These are phyloP conservation scores for Termitomyces sp. DNA, from an alignment of 768 basidiomycete genomes.

Conservation along the genomic window DNA sequence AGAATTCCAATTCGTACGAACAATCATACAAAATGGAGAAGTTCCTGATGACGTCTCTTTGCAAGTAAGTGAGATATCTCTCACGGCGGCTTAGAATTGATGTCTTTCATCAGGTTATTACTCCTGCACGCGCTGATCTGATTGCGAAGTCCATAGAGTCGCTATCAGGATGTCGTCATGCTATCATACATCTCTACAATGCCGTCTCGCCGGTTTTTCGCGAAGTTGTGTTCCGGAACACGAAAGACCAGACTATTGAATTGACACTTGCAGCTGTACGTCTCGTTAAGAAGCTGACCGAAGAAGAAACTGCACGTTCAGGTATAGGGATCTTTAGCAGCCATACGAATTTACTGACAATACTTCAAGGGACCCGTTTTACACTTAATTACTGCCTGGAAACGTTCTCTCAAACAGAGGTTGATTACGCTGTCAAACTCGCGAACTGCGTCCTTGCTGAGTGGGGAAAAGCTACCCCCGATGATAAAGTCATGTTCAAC, in stretches of 20 bases:
- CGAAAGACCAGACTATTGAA: conserved; percentile 66
- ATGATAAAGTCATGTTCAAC: conserved; percentile 77
- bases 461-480: conserved; percentile 61
- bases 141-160: conserved; percentile 68
- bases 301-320: conserved; percentile 58
- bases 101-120: conserved; percentile 50
- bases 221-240: conserved; percentile 73
- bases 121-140: conserved; percentile 74
- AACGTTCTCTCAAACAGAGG: conserved; percentile 81
- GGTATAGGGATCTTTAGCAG: conserved; percentile 23
- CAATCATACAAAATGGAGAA: conserved; percentile 56
- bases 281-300: conserved; percentile 60
- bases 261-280: conserved; percentile 69
- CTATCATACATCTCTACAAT: conserved; percentile 87
- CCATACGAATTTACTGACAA: not conserved
- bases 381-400: conserved; percentile 84
- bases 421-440: conserved; percentile 72
- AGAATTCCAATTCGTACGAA: conserved; percentile 72
- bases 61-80: conserved; percentile 42
- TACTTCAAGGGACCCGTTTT: conserved; percentile 45
- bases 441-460: conserved; percentile 67
- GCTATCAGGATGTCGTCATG: conserved; percentile 69
- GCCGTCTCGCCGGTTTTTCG: conserved; percentile 75
- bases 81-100: not conserved
- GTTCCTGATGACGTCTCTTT: conserved; percentile 77